Base-by-base conservation (phyloP, 169 alveolate species). In the Ichthyophthirius multifiliis region DNA sequence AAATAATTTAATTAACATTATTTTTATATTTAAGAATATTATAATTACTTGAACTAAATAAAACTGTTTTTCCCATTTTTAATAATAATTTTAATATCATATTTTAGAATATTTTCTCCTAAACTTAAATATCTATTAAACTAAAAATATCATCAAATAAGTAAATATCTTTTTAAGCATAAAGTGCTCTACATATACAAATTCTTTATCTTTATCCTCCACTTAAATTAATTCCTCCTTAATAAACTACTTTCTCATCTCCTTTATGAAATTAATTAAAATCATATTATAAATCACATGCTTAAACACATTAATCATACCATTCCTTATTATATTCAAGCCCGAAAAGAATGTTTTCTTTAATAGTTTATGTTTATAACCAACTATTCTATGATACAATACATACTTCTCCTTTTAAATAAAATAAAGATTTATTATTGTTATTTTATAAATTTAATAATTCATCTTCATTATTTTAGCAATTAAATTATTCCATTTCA, bases 121-220 rank as follows among this genome's bases (percentile, higher is more conserved):
- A 85, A 32, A 84, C 74, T n/a, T 83, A 18, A 20, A 71, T 71
- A 65, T 83, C 89, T 75, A 84, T 64, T 35, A 83, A 74, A 63
- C 83, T 67, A 45, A 84, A 65, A 16, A 75, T 65, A 71, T 84
- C 90, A 84, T 84, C 90, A 46, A 84, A 74, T 20, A 84, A 48
- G 65, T 67, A 84, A 31, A 84, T 84, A 84, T 84, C 79, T 34
- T 74, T 45, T 46, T 84, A 77, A 48, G 65, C 27, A 44, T 84
- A 84, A 10, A 84, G 37, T 7, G 86, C 83, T 84, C 90, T 84
- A 43, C 83, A 77, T 62, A 84, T 77, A 37, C 76, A 43, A 20
- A 84, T 27, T 63, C 90, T 77, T 7, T 77, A 74, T 78, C 74
- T 84, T 84, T 77, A 80, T 15, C 89, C 89, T 10, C 84, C 90